phyloP scores from a whole-genome alignment of 2,329 filamentous ascomycete species.

The Cladosporium colombiae region DNA sequence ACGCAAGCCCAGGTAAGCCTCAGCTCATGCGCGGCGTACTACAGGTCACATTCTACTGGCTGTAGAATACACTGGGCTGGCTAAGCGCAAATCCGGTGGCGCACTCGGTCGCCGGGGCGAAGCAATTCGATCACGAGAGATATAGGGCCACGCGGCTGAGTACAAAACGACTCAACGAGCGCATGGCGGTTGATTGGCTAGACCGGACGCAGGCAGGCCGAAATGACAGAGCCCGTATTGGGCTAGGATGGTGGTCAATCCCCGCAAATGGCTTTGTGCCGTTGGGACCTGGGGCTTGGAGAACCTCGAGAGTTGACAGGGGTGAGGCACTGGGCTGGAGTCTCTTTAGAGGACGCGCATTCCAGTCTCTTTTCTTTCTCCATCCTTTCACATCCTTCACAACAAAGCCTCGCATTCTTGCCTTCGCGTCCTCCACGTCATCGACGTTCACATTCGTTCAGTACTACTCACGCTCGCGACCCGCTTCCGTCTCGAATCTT shows the following conservation, averaged over 20 bases:
- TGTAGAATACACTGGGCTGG: neutral
- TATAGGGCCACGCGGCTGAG: constrained; percentile 17
- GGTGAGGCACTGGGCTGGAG: neutral
- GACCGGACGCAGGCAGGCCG: constrained; percentile 4
- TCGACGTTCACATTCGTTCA: constrained; percentile 19
- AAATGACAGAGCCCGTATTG: neutral
- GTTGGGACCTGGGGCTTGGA: constrained; percentile 8
- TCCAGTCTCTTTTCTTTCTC: constrained; percentile 5
- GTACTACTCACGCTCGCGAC: neutral
- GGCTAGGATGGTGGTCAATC: neutral
- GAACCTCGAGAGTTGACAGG: constrained; percentile 9
- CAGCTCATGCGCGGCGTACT: neutral
- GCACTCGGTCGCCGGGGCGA: neutral
- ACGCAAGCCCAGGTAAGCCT: constrained; percentile 8
- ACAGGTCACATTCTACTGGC: neutral
- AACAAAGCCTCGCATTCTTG: constrained; percentile 18
- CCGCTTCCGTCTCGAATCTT: neutral
- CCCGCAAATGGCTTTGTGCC: constrained; percentile 5
- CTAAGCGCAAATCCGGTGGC: neutral
- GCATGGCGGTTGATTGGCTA: constrained; percentile 5
- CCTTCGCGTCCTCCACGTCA: constrained; percentile 9
- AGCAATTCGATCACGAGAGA: constrained; percentile 9
- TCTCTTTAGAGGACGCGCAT: constrained; percentile 11
- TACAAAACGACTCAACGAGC: neutral
- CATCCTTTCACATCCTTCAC: constrained; percentile 5